Conservation (phyloP, 441 rosid species). For the Pelargonium myrrhifolium region DNA sequence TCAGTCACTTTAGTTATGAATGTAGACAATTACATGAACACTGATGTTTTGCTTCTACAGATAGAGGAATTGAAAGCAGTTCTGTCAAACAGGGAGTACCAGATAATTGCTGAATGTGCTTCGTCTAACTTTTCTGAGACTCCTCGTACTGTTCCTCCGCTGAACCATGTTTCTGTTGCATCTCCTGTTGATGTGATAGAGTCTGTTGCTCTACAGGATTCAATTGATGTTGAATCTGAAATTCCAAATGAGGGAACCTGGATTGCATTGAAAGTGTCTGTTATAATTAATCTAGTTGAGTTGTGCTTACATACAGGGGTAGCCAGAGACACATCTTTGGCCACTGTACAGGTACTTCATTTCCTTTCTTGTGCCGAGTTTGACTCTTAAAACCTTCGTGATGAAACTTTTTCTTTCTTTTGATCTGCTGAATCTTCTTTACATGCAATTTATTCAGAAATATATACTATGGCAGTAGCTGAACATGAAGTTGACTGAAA, state of each 20-base stretch:
- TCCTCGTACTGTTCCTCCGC: conserved; percentile 57
- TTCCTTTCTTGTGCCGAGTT: not conserved
- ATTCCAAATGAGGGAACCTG: conserved; percentile 40
- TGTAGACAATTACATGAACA: not conserved
- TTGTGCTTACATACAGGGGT: conserved; percentile 69
- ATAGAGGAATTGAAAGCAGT: conserved; percentile 79
- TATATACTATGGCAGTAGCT: conserved; percentile 3
- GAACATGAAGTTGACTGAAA: conserved; percentile 2
- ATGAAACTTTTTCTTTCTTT: not conserved
- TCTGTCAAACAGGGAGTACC: conserved; percentile 79
- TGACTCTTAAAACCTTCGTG: not conserved
- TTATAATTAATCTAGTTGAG: conserved; percentile 65
- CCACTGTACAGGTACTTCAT: conserved; percentile 66
- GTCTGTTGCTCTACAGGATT: conserved; percentile 37
- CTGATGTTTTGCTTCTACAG: conserved; percentile 42
- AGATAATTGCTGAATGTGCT: conserved; percentile 88
- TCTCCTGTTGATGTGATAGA: conserved; percentile 42
- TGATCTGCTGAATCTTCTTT: not conserved
- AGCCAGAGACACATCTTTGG: conserved; percentile 69
- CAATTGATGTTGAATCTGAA: conserved; percentile 31
- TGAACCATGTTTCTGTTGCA: conserved; percentile 37
- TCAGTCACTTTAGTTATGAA: not conserved
- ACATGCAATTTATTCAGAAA: not conserved
- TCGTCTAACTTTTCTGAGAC: conserved; percentile 78
- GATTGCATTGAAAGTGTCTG: conserved; percentile 64